Evolutionary conservation across 768 basidiomycete genomes (phyloP), one percentile per base, ranked within the genome.

Genomic region (Calvatia gigantea): DNA sequence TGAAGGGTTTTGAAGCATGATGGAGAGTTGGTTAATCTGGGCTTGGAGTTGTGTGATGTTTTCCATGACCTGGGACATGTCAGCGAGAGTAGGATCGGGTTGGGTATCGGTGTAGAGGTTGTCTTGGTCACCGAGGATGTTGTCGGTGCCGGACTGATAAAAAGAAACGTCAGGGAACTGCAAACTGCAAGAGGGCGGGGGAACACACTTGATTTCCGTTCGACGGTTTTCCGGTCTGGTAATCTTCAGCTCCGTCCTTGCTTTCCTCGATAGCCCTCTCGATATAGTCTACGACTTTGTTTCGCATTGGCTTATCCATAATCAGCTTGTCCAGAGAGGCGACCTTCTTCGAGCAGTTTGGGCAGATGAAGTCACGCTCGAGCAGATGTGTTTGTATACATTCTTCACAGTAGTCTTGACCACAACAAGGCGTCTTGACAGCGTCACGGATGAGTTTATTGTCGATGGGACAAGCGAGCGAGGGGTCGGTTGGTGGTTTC

Each of bases 331-430:
- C 94, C 64, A 98, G 74, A 32, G 90, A 94, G 2, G 87, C 80
- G 58, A 98, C 84, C 73, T 89, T 94, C 71, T 87, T 87, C 60
- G 84, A 80, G 70, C 97, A 98, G 61, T 86, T 85, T 6, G 93
- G 95, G 72, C 96, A 98, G 55, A 88, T 75, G 70, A 98, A 98
- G 75, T 97, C 94, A 71, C 91, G 85, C 69, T 98, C 96, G 60
- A 96, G 82, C 48, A 99, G 78, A 71, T 95, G 82, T 39, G 91
- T 94, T 69, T 95, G 91, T 60, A 99, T 91, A 73, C 96, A 98
- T 70, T 98, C 96, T 72, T 98, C 95, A 78, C 96, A 98, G 72
- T 91, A 99, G 11, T 81, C 65, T 38, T 87, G 91, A 62, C 82
- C 84, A 76, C 96, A 98, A 72, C 96, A 98, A 2, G 97, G 96